Conservation (phyloP, 2,329 filamentous ascomycete genomes). For the Ophiostoma australiae region DNA sequence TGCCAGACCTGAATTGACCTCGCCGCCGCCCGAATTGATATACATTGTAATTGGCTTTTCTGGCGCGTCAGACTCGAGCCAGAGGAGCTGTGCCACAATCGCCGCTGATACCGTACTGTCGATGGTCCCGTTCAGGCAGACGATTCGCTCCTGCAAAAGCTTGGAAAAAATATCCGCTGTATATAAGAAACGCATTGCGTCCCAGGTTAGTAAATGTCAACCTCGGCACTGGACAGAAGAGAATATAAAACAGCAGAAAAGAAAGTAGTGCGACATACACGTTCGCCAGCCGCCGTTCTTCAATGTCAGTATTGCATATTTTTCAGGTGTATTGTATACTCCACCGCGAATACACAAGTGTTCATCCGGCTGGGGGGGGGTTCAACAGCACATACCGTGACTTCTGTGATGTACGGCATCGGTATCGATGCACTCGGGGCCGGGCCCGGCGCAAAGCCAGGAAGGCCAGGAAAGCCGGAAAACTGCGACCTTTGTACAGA, state of each 20-base stretch:
- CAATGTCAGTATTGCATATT: slow-evolving; percentile 32
- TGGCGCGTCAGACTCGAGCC: slow-evolving; percentile 94
- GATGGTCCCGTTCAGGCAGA: slow-evolving; percentile 87
- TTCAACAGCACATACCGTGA: slow-evolving; percentile 40
- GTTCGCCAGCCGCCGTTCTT: slow-evolving; percentile 73
- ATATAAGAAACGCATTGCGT: background rate
- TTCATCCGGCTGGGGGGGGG: background rate
- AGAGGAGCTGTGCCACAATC: slow-evolving; percentile 92
- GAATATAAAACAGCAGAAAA: no score
- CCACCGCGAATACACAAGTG: background rate
- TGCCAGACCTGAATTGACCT: slow-evolving; percentile 78
- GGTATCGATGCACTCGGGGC: slow-evolving; percentile 43
- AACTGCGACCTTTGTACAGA: slow-evolving; percentile 29
- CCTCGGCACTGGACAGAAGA: background rate
- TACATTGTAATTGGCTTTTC: slow-evolving; percentile 95
- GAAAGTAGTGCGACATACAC: slow-evolving; percentile 49
- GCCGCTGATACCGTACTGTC: slow-evolving; percentile 88
- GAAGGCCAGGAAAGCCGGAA: slow-evolving; percentile 27
- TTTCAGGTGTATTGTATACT: background rate
- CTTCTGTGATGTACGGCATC: slow-evolving; percentile 56
- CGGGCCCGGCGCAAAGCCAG: slow-evolving; percentile 20
- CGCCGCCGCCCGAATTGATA: slow-evolving; percentile 94
- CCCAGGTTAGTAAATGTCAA: slow-evolving; percentile 3
- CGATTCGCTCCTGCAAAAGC: slow-evolving; percentile 82
- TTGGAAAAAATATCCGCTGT: slow-evolving; percentile 79